These are phyloP conservation scores for Sugiyamaella grinbergsii DNA, from an alignment of 1,139 yeast species.

Conservation along the genomic window DNA sequence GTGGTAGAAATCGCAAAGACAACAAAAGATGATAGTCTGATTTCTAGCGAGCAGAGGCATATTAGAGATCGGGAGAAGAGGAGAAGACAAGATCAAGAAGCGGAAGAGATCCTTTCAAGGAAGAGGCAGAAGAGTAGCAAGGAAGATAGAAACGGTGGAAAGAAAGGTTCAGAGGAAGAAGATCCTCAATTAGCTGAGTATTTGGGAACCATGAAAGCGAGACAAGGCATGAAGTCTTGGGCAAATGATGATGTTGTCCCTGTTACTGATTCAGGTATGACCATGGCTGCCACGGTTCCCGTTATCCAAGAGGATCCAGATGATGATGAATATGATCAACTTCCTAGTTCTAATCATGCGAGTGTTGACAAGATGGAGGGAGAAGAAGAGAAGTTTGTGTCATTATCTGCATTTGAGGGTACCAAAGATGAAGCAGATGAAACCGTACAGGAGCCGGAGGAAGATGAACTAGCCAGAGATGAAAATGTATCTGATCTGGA, in stretches of 20 bases:
- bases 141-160: neutral
- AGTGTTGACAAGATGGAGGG: slow-evolving; percentile 32
- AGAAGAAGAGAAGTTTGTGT: slow-evolving; percentile 30
- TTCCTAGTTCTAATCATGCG: slow-evolving; percentile 21
- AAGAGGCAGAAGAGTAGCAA: slow-evolving; percentile 52
- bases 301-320: slow-evolving; percentile 29
- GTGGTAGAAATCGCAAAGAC: slow-evolving; percentile 83
- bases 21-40: slow-evolving; percentile 76
- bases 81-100: slow-evolving; percentile 42
- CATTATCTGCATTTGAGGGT: slow-evolving; percentile 22
- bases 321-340: slow-evolving; percentile 38
- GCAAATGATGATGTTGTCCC: slow-evolving; percentile 67
- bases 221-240: slow-evolving; percentile 67
- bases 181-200: slow-evolving; percentile 78
- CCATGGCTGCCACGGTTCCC: slow-evolving; percentile 13
- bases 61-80: slow-evolving; percentile 54
- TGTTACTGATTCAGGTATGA: neutral
- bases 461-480: slow-evolving; percentile 48
- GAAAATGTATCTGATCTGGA: slow-evolving; percentile 75
- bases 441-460: slow-evolving; percentile 20
- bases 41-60: slow-evolving; percentile 63
- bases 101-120: slow-evolving; percentile 38
- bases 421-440: slow-evolving; percentile 23
- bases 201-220: slow-evolving; percentile 79
- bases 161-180: slow-evolving; percentile 9